Evolutionary conservation across 2,329 filamentous ascomycete species (phyloP), one percentile per base, ranked within the genome.

Genomic region (Thelonectria blattea): DNA sequence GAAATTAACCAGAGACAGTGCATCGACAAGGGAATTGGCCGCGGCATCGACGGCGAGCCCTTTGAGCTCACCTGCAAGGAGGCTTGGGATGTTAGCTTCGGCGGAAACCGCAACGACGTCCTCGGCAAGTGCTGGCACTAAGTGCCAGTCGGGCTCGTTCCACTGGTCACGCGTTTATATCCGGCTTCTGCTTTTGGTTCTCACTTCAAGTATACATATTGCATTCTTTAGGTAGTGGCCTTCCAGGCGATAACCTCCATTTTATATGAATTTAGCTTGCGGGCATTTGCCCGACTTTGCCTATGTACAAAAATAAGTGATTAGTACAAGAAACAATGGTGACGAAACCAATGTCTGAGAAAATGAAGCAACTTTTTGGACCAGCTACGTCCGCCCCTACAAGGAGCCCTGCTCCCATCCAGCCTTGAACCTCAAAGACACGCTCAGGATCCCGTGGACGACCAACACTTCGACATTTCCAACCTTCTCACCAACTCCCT

Each of bases 41-140:
- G 62, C 3, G 62, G 62, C 2, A 64, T 64, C 3, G 62, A 64
- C 9, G 62, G 62, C 2, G 45, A 42, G 22, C 62, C 62, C 2
- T 64, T 51, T 50, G 57, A 64, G 47, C 46, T 48, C n/a, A 61
- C 61, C 1, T 64, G 62, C 53, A 42, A 61, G 46, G 18, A 64
- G 57, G 50, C 53, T 2, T 64, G 57, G 57, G 53, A 64, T 22
- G 17, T 64, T 42, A 47, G 49, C 57, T 64, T 32, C 48, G 62
- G 62, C 0, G 62, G 62, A 20, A 61, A 64, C 52, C 22, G 9
- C 7, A 3, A 52, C 2, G 48, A 61, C 22, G 61, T 27, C n/a
- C 11, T 8, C n/a, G 62, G 62, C 3, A 55, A 61, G 5, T 64
- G 62, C 62, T 64, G 62, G 62, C 62, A 64, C 53, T 64, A 64